Percentiles rank a stretch among this genome's conserved stretches.
Evolutionary conservation across 1,284 basidiomycete genomes (phyloP).

Genomic region (Somion occarium): DNA sequence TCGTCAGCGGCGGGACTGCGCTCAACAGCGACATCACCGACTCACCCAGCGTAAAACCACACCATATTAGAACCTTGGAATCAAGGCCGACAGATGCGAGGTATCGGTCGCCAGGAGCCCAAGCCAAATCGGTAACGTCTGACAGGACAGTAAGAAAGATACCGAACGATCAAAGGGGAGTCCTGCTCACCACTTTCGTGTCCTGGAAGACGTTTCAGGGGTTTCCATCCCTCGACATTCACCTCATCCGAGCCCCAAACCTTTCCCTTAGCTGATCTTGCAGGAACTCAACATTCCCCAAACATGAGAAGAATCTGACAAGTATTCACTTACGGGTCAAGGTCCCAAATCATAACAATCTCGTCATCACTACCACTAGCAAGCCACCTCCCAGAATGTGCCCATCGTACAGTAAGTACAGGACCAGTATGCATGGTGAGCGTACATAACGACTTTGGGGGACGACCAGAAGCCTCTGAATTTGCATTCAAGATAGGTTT

Average conservation of each 20-base stretch:
- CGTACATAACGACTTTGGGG: slow-evolving; percentile 87
- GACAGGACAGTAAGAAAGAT: slow-evolving; percentile 4
- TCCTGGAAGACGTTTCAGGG: slow-evolving; percentile 84
- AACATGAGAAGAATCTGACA: background rate
- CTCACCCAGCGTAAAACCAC: slow-evolving; percentile 80
- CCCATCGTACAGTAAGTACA: slow-evolving; percentile 94
- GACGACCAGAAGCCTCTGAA: slow-evolving; percentile 69
- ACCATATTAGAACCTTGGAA: slow-evolving; percentile 90
- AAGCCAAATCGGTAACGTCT: slow-evolving; percentile 96
- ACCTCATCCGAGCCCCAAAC: slow-evolving; percentile 91
- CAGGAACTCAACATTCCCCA: background rate
- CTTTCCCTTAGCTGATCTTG: slow-evolving; percentile 74
- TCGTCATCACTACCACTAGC: slow-evolving; percentile 97
- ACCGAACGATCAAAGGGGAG: slow-evolving; percentile 12
- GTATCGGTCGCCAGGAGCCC: slow-evolving; percentile 89
- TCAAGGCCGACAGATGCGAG: slow-evolving; percentile 94
- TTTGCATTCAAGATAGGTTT: slow-evolving; percentile 81
- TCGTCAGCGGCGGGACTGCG: too few species aligned
- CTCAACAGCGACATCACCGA: slow-evolving; percentile 9
- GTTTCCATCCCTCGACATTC: slow-evolving; percentile 98
- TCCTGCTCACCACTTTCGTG: slow-evolving; percentile 78
- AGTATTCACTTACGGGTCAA: slow-evolving; percentile 75
- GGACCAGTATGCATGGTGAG: slow-evolving; percentile 93
- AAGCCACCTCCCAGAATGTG: slow-evolving; percentile 89
- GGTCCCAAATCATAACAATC: slow-evolving; percentile 95